phyloP scores from a whole-genome alignment of 2,329 filamentous ascomycete genomes.

The Stemphylium lycopersici region DNA sequence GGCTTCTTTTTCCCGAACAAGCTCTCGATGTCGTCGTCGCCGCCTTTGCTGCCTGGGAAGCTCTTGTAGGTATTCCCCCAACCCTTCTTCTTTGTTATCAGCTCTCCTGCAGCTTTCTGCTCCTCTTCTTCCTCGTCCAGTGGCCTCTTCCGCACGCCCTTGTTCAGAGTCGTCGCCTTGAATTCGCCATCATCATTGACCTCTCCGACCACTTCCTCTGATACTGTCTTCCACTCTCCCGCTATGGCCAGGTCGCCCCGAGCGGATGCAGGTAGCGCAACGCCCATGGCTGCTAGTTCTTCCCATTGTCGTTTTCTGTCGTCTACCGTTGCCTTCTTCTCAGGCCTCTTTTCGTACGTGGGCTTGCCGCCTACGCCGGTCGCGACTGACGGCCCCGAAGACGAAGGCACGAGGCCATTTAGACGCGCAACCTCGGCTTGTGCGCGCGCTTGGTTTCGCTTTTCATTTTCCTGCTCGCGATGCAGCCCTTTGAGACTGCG shows the following conservation, averaged over 20 bases:
- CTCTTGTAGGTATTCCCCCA: conserved; percentile 56
- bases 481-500: conserved; percentile 89
- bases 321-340: conserved; percentile 60
- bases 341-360: conserved; percentile 41
- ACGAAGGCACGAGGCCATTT: conserved; percentile 72
- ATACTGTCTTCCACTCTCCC: conserved; percentile 81
- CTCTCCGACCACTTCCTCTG: conserved; percentile 53
- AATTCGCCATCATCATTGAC: conserved; percentile 55
- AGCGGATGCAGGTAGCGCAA: conserved; percentile 80
- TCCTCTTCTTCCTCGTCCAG: conserved; percentile 66
- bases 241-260: conserved; percentile 83
- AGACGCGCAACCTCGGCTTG: conserved; percentile 85
- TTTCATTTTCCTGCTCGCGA: conserved; percentile 78
- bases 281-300: conserved; percentile 85
- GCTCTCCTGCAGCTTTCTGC: conserved; percentile 62
- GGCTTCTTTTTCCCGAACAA: conserved; percentile 52
- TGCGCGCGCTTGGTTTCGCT: conserved; percentile 80
- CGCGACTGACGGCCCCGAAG: conserved; percentile 40
- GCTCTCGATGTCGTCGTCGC: conserved; percentile 71
- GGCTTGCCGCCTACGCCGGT: conserved; percentile 32
- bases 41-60: conserved; percentile 52
- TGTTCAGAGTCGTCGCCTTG: conserved; percentile 52
- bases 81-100: conserved; percentile 47
- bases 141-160: conserved; percentile 68
- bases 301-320: conserved; percentile 84